Evolutionary conservation across 2,329 filamentous ascomycete genomes (phyloP).

Genomic region (Aspergillus pseudonomiae): DNA sequence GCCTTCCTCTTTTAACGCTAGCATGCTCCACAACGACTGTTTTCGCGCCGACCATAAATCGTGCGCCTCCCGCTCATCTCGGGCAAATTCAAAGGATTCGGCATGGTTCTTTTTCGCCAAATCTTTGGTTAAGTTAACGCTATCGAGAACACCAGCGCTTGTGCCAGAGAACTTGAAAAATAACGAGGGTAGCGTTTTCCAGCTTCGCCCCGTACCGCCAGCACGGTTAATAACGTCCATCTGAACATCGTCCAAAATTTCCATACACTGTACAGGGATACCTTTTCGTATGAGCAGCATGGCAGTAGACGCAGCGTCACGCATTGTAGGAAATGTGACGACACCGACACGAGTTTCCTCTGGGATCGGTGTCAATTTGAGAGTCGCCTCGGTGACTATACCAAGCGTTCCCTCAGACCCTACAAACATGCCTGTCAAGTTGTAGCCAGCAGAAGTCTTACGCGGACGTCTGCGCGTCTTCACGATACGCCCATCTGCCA

Average conservation of each 20-base stretch:
- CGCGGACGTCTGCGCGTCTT: slow-evolving; percentile 68
- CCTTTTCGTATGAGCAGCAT: slow-evolving; percentile 66
- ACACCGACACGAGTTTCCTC: slow-evolving; percentile 67
- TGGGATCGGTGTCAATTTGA: slow-evolving; percentile 68
- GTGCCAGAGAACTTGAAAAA: slow-evolving; percentile 71
- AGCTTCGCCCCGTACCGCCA: slow-evolving; percentile 58
- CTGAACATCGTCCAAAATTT: slow-evolving; percentile 63
- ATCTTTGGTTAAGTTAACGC: slow-evolving; percentile 68
- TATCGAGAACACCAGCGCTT: slow-evolving; percentile 74
- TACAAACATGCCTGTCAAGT: slow-evolving; percentile 69
- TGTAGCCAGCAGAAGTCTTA: slow-evolving; percentile 73
- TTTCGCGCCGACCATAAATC: slow-evolving; percentile 64
- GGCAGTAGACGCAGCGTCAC: slow-evolving; percentile 65
- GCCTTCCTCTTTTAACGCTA: slow-evolving; percentile 57
- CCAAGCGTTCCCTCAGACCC: slow-evolving; percentile 73
- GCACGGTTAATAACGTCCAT: slow-evolving; percentile 70
- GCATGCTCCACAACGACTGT: slow-evolving; percentile 64
- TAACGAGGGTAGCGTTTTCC: slow-evolving; percentile 45
- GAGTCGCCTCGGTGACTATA: slow-evolving; percentile 69
- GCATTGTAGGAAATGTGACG: slow-evolving; percentile 61
- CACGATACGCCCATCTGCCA: slow-evolving; percentile 69
- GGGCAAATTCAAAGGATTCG: slow-evolving; percentile 59
- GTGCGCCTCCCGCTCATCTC: slow-evolving; percentile 56
- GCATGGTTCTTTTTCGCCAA: slow-evolving; percentile 66
- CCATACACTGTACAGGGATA: slow-evolving; percentile 69